These are phyloP conservation scores for Keithomyces neogunnii DNA, from an alignment of 2,329 filamentous ascomycete species.

Conservation along the genomic window DNA sequence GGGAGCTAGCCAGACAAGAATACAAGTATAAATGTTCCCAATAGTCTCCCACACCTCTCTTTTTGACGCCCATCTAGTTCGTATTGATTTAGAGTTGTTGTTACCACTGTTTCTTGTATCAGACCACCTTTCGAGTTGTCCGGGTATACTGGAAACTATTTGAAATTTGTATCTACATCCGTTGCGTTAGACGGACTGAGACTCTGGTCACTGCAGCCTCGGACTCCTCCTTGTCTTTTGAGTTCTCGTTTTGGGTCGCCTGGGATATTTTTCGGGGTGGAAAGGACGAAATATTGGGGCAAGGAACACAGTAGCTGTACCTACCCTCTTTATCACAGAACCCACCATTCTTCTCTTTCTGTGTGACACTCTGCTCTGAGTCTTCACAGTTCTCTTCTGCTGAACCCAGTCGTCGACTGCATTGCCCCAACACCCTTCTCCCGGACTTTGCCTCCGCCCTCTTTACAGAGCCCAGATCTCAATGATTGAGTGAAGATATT, in stretches of 20 bases:
- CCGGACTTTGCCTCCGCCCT: not conserved
- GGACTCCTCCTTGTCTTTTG: not conserved
- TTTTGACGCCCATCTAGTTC: not conserved
- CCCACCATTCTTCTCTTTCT: constrained; percentile 10
- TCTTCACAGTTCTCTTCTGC: constrained; percentile 4
- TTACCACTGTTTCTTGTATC: not conserved
- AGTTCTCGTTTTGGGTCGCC: not conserved
- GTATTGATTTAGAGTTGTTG: not conserved
- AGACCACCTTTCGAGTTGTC: not conserved
- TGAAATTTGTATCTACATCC: not conserved
- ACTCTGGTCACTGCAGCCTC: not conserved
- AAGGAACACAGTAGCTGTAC: constrained; percentile 13
- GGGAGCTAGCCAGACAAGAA: not conserved
- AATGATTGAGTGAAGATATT: not conserved
- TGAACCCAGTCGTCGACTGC: not conserved
- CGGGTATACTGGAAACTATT: not conserved
- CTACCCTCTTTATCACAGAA: constrained; percentile 13
- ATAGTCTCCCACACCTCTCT: not conserved
- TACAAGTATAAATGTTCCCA: not conserved
- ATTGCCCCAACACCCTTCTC: not conserved
- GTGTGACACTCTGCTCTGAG: constrained; percentile 8
- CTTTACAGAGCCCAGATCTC: not conserved
- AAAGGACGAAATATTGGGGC: not conserved
- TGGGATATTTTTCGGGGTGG: not conserved
- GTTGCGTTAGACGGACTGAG: not conserved